Evolutionary conservation across 2,329 filamentous ascomycete genomes (phyloP).

Genomic region (Teratosphaeria zuluensis): DNA sequence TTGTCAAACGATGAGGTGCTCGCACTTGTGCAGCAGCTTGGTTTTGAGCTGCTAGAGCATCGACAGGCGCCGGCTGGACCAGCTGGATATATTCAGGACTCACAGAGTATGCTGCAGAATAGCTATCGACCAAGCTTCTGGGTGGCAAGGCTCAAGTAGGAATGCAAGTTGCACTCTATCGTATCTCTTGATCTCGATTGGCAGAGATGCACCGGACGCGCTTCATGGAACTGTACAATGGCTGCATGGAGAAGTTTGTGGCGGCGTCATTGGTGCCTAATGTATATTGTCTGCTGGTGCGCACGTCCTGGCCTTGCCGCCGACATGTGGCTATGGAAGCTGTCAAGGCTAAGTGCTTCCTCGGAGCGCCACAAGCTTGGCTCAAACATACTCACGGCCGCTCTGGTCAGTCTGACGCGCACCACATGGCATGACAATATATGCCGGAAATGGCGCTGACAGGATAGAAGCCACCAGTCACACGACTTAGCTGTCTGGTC

Average conservation of each 20-base stretch:
- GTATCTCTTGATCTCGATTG: too few species aligned
- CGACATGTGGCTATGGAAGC: background rate
- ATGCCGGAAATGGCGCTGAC: background rate
- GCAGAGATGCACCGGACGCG: too few species aligned
- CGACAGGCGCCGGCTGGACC: constrained; percentile 47
- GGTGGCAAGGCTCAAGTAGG: constrained; percentile 46
- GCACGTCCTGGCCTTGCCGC: too few species aligned
- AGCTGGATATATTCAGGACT: constrained; percentile 81
- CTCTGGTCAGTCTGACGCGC: background rate
- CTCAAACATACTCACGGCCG: background rate
- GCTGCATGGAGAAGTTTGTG: too few species aligned
- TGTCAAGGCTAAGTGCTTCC: too few species aligned
- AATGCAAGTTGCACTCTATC: background rate
- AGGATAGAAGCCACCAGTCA: background rate
- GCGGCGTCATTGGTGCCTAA: too few species aligned
- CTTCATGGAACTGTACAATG: too few species aligned
- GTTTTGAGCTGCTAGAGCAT: constrained; percentile 54
- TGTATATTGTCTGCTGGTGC: too few species aligned
- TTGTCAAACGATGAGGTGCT: constrained; percentile 83
- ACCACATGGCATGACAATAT: background rate
- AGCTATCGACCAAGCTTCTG: constrained; percentile 73
- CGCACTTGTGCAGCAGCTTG: constrained; percentile 60
- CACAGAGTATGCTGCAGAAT: constrained; percentile 75
- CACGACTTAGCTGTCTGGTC: background rate
- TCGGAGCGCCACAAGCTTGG: background rate